Evolutionary conservation across 2,329 filamentous ascomycete genomes (phyloP).

Genomic region (Didymella pinodella): DNA sequence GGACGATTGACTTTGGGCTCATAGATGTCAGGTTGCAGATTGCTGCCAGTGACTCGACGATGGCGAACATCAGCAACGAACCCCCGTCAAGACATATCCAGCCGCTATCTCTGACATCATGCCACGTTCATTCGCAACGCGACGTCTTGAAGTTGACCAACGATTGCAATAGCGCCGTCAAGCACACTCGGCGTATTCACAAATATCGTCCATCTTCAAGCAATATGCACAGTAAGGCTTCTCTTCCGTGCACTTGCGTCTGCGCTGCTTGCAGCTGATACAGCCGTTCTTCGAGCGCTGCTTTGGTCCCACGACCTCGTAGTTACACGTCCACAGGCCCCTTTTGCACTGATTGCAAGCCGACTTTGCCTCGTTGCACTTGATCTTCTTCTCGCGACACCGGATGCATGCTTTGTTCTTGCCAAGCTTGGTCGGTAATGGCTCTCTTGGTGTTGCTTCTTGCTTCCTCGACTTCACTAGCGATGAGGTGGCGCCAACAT

Average conservation of each 20-base stretch:
- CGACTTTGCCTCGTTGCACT: conserved; percentile 42
- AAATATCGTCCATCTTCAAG: conserved; percentile 40
- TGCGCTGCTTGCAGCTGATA: conserved; percentile 39
- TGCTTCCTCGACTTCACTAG: conserved; percentile 26
- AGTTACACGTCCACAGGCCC: conserved; percentile 44
- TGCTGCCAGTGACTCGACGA: background rate
- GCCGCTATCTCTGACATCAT: background rate
- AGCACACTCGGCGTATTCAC: conserved; percentile 34
- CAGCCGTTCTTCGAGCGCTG: conserved; percentile 45
- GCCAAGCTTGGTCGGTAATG: conserved; percentile 19
- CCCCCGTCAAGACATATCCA: background rate
- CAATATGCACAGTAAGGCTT: conserved; percentile 42
- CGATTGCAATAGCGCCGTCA: conserved; percentile 8
- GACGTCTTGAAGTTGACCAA: background rate
- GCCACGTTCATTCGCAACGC: background rate
- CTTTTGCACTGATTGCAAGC: conserved; percentile 43
- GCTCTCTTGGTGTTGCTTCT: conserved; percentile 15
- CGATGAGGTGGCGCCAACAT: conserved; percentile 10
- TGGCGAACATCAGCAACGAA: background rate
- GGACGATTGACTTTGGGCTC: background rate
- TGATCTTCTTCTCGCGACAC: conserved; percentile 42
- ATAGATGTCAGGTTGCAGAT: background rate
- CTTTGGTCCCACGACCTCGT: conserved; percentile 24
- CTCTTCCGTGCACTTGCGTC: conserved; percentile 45
- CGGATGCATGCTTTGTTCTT: conserved; percentile 32